These are phyloP conservation scores for Metarhizium sp. DNA, from an alignment of 2,329 filamentous ascomycete species.

Conservation along the genomic window DNA sequence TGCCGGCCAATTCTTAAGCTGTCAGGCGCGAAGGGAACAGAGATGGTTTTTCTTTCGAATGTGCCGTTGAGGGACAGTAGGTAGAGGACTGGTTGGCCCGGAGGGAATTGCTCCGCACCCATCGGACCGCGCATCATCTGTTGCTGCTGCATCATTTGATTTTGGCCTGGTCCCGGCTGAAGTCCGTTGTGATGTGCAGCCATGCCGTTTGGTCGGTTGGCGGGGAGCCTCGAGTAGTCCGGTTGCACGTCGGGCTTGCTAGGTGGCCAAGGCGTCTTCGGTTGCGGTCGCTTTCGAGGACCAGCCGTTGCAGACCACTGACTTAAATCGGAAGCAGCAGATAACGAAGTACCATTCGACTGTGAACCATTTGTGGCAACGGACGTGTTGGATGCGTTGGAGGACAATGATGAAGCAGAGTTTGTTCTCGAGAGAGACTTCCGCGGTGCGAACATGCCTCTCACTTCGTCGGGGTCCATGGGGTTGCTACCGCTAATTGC, in stretches of 20 bases:
- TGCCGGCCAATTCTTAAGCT: conserved; percentile 88
- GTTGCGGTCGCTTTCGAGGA: conserved; percentile 41
- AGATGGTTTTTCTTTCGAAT: conserved; percentile 95
- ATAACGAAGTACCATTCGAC: conserved; percentile 48
- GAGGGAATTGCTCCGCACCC: conserved; percentile 45
- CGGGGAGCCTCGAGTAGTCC: conserved; percentile 37
- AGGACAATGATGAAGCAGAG: conserved; percentile 81
- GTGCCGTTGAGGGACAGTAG: conserved; percentile 89
- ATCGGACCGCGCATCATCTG: conserved; percentile 50
- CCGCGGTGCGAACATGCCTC: conserved; percentile 82
- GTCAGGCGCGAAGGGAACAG: conserved; percentile 89
- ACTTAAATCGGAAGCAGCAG: conserved; percentile 36
- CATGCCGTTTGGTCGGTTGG: conserved; percentile 35
- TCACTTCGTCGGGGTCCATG: conserved; percentile 76
- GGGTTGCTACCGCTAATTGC: conserved; percentile 50
- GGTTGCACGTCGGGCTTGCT: conserved; percentile 36
- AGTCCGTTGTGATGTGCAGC: conserved; percentile 21
- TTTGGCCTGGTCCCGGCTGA: conserved; percentile 21
- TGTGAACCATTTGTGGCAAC: conserved; percentile 52
- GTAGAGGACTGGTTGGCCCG: conserved; percentile 69
- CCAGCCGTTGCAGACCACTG: conserved; percentile 39
- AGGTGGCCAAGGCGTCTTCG: conserved; percentile 40
- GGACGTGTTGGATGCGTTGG: conserved; percentile 52
- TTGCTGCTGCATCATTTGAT: conserved; percentile 33
- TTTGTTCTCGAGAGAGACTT: conserved; percentile 81